Percentiles rank a stretch among this genome's conserved stretches.
Conservation (phyloP, 2,329 filamentous ascomycete species). For the Fusarium foetens region DNA sequence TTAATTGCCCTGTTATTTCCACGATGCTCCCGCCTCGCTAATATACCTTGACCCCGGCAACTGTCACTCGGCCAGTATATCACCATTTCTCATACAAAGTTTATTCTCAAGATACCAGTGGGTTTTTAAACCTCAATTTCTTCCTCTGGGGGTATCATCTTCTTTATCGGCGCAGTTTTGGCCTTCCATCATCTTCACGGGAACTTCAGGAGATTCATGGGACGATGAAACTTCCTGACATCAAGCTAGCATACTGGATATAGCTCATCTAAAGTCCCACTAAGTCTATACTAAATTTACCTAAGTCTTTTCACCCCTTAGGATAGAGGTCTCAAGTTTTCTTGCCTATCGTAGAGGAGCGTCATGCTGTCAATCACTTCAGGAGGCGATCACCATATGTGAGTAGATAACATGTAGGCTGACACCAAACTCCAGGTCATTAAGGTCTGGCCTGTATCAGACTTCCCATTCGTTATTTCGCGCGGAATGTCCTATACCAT, state of each 20-base stretch:
- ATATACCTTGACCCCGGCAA: not conserved
- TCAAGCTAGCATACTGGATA: not conserved
- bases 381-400: not conserved
- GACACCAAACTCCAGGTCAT: too few relatives aligned
- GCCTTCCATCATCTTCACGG: accelerated
- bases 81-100: not conserved
- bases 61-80: not conserved
- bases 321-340: not conserved
- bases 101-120: accelerated
- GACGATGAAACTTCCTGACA: not conserved
- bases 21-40: not conserved
- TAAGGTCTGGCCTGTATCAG: not conserved
- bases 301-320: not conserved
- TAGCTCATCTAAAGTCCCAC: not conserved
- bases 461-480: accelerated
- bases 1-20: not conserved
- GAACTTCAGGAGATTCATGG: not conserved
- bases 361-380: not conserved
- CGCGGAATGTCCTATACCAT: not conserved
- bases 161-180: too few relatives aligned
- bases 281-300: not conserved
- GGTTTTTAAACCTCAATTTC: accelerated
- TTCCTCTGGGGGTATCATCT: accelerated
- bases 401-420: not conserved
- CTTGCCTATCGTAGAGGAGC: not conserved